Percentiles rank a stretch among this genome's conserved stretches.
Conservation (phyloP, 352 stramenopile species). For the Phytophthora fragariae region DNA sequence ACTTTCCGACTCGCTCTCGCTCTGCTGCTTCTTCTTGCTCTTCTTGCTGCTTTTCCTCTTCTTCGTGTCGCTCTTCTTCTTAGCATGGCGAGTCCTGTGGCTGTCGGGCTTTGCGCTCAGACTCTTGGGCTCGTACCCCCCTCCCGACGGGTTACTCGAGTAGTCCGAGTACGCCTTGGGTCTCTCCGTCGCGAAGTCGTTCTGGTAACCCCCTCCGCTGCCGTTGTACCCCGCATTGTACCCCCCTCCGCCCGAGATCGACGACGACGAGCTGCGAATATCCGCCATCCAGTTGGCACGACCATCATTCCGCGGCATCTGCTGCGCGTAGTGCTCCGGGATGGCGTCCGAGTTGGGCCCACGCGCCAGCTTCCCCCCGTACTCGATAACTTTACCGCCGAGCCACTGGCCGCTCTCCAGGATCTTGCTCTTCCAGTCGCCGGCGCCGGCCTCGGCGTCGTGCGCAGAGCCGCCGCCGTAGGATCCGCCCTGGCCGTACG, state of each 20-base stretch:
- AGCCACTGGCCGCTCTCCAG: conserved; percentile 77
- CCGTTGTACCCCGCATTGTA: conserved; percentile 29
- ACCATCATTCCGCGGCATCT: conserved; percentile 72
- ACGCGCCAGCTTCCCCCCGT: conserved; percentile 63
- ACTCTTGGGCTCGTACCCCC: conserved; percentile 26
- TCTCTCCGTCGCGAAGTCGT: conserved; percentile 76
- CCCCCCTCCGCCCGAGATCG: conserved; percentile 12
- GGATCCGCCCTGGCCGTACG: conserved; percentile 34
- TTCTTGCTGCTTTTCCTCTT: conserved; percentile 48
- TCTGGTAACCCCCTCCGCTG: conserved; percentile 57
- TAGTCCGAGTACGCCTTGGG: conserved; percentile 44
- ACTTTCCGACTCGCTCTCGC: conserved; percentile 32
- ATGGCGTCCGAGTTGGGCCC: conserved; percentile 53
- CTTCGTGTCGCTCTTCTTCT: conserved; percentile 52
- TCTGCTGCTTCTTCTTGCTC: conserved; percentile 42
- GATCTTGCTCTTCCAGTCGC: conserved; percentile 79
- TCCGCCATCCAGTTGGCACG: conserved; percentile 83
- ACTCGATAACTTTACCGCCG: conserved; percentile 77
- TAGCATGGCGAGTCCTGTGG: conserved; percentile 42
- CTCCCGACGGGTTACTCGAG: neutral
- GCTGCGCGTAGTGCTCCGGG: conserved; percentile 47
- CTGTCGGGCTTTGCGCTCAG: conserved; percentile 3
- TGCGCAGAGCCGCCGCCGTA: conserved; percentile 32
- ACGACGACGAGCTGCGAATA: conserved; percentile 66
- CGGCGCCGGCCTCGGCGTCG: conserved; percentile 17